Conservation (phyloP, 2,329 filamentous ascomycete species). For the Microdochium bolleyi region DNA sequence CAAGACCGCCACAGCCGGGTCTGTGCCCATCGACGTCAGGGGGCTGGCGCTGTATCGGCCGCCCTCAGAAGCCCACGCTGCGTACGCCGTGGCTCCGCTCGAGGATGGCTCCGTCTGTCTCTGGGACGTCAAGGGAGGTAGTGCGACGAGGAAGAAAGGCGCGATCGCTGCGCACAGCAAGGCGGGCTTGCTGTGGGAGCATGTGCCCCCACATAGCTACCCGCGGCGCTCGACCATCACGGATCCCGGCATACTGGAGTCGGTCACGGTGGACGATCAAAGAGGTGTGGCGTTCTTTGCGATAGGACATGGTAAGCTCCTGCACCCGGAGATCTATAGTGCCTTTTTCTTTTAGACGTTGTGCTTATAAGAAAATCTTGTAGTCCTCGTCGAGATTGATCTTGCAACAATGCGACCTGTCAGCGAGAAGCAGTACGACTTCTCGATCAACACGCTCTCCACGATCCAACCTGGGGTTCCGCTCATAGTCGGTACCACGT, state of each 20-base stretch:
- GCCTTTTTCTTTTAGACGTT: no score
- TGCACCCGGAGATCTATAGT: no score
- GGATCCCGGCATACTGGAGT: slow-evolving; percentile 69
- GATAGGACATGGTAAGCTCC: slow-evolving; percentile 26
- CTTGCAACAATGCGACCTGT: slow-evolving; percentile 63
- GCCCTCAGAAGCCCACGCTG: slow-evolving; percentile 38
- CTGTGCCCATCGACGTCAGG: slow-evolving; percentile 55
- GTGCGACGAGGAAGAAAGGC: slow-evolving; percentile 41
- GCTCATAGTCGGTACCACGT: slow-evolving; percentile 75
- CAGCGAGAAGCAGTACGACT: slow-evolving; percentile 65
- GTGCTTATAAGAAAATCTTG: no score
- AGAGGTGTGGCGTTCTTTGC: slow-evolving; percentile 69
- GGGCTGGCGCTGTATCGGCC: slow-evolving; percentile 63
- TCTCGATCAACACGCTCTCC: slow-evolving; percentile 77
- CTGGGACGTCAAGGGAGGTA: slow-evolving; percentile 63
- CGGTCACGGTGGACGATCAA: slow-evolving; percentile 68
- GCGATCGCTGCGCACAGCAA: slow-evolving; percentile 58
- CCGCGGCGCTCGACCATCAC: slow-evolving; percentile 52
- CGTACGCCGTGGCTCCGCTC: slow-evolving; percentile 64
- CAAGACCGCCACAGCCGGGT: background rate
- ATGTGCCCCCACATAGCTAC: slow-evolving; percentile 35
- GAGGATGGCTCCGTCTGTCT: slow-evolving; percentile 84
- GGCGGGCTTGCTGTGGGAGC: slow-evolving; percentile 58
- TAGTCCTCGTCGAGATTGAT: slow-evolving; percentile 72
- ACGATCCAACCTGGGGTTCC: slow-evolving; percentile 57